Conservation (phyloP, 495 filamentous ascomycete species). For the Neurospora sp. region DNA sequence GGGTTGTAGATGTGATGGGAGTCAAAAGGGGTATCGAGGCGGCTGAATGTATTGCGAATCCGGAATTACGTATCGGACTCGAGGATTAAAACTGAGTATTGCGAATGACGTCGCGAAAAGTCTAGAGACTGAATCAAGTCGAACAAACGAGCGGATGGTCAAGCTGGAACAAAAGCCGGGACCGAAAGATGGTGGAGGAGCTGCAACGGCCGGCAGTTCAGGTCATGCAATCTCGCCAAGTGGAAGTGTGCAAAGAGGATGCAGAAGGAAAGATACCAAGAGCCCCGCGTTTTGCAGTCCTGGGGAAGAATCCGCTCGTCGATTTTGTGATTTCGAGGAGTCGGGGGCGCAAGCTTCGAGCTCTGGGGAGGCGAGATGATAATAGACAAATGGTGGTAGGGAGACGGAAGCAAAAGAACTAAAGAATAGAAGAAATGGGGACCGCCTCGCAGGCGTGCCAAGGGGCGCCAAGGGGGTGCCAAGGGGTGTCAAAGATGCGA, state of each 20-base stretch:
- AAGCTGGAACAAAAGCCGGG: constrained; percentile 8
- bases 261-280: background rate
- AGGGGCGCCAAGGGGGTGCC: background rate
- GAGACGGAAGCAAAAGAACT: background rate
- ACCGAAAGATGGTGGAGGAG: background rate
- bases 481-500: background rate
- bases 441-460: background rate
- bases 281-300: background rate
- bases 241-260: background rate
- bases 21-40: background rate
- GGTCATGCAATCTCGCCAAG: background rate
- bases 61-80: background rate
- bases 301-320: background rate
- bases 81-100: background rate
- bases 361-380: background rate
- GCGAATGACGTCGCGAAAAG: constrained; percentile 6
- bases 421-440: background rate
- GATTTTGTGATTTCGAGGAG: background rate
- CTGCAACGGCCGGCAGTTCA: background rate
- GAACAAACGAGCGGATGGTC: constrained; percentile 24
- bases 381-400: background rate
- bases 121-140: constrained; percentile 4
- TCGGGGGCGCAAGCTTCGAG: background rate
- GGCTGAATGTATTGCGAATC: background rate
- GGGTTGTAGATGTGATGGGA: background rate